Evolutionary conservation across 208 protist genomes (phyloP), one percentile per base, ranked within the genome.

Genomic region (Leishmania turanica): DNA sequence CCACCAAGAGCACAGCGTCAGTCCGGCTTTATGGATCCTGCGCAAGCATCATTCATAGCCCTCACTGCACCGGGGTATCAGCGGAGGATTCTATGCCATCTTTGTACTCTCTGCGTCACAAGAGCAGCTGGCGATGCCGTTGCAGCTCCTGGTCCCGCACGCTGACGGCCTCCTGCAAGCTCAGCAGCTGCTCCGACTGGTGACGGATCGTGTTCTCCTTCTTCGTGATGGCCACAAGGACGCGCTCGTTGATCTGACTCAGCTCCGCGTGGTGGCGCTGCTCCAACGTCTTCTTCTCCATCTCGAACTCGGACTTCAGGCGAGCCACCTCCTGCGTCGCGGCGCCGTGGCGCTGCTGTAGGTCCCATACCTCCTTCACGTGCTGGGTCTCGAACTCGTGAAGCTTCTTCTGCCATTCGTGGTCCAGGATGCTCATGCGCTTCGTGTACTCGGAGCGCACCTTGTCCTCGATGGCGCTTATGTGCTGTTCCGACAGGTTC

Each of bases 211-310:
- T 91, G 78, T 88, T 93, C n/a, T 97, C 94, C 81, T 92, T 95
- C 54, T 85, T 87, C 19, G 94, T 93, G 78, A 97, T 81, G 9
- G 94, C 88, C 40, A 97, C 91, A 0, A 97, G 84, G 66, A 97
- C 86, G 65, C 88, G 86, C 78, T 96, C 94, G 79, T 97, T 96
- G 72, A 97, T 95, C 75, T 92, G 86, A 27, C 82, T 92, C 15
- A 97, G 87, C 84, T 95, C 90, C 45, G 86, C 87, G 77, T 90
- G 84, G 79, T 97, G 92, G 64, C 90, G 90, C 81, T 96, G 95
- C 78, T 96, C 93, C 78, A 91, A 78, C 47, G 86, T 87, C 60
- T 87, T 87, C 69, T 84, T 87, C 58, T 95, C 88, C 58, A 89
- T 80, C 54, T 90, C 86, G n/a, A 85, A 84, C 64, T 88, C 85